phyloP scores from a whole-genome alignment of 208 protist genomes.

The Crithidia acanthocephali region DNA sequence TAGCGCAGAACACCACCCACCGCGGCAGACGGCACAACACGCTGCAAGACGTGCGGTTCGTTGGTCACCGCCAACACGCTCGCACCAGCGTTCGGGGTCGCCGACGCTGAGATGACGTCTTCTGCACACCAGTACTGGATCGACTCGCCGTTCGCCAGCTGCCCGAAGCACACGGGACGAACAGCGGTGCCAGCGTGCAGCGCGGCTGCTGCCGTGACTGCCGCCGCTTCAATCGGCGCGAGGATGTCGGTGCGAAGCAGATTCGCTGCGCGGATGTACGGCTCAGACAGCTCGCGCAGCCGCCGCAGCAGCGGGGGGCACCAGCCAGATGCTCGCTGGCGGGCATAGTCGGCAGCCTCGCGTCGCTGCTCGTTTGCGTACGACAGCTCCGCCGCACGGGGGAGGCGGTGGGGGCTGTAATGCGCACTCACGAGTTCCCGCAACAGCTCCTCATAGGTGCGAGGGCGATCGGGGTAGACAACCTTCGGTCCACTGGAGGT shows the following conservation, averaged over 20 bases:
- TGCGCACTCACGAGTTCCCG: constrained; percentile 55
- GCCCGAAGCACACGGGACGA: constrained; percentile 58
- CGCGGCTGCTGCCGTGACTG: background rate
- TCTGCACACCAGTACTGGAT: constrained; percentile 59
- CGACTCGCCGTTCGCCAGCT: constrained; percentile 58
- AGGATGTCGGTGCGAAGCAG: constrained; percentile 72
- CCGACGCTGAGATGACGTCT: constrained; percentile 46
- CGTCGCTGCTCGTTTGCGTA: constrained; percentile 39
- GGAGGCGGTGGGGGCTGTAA: constrained; percentile 78
- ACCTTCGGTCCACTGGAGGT: constrained; percentile 27
- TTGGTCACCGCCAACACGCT: constrained; percentile 4
- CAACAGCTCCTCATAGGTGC: constrained; percentile 61
- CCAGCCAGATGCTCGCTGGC: constrained; percentile 31
- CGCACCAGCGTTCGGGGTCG: constrained; percentile 25
- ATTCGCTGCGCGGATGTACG: constrained; percentile 65
- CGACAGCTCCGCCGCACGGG: constrained; percentile 37
- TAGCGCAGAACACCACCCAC: constrained; percentile 29
- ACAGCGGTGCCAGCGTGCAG: constrained; percentile 21
- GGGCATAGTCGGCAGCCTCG: constrained; percentile 32
- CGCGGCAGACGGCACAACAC: constrained; percentile 8
- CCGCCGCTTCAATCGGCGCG: constrained; percentile 14
- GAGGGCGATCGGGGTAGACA: constrained; percentile 25
- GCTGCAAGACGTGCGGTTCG: constrained; percentile 33
- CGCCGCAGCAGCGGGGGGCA: constrained; percentile 60
- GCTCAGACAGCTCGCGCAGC: constrained; percentile 70